Evolutionary conservation across 768 basidiomycete species (phyloP).

Genomic region (Pisolithus marmoratus): DNA sequence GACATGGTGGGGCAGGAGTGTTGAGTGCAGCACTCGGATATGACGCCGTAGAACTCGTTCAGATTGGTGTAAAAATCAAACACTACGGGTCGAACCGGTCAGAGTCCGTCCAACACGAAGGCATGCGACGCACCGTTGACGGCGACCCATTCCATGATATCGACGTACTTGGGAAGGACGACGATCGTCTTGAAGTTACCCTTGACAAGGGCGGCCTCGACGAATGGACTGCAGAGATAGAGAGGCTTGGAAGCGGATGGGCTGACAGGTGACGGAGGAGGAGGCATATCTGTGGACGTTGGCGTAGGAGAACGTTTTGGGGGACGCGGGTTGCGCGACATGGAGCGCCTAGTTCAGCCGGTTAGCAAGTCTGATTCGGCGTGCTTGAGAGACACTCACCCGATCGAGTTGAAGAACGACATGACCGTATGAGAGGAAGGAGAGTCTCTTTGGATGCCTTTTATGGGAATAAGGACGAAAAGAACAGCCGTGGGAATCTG

Average conservation of each 20-base stretch:
- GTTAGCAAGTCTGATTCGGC: too few species aligned
- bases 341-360: conserved; percentile 54
- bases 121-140: conserved; percentile 72
- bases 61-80: conserved; percentile 97
- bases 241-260: conserved; percentile 49
- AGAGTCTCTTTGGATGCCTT: neutral
- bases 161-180: conserved; percentile 90
- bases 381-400: conserved; percentile 46
- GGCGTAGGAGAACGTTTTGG: conserved; percentile 74
- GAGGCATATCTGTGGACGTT: conserved; percentile 51
- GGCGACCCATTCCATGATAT: conserved; percentile 96
- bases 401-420: conserved; percentile 83
- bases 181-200: conserved; percentile 99
- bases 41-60: conserved; percentile 93
- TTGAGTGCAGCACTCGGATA: conserved; percentile 89
- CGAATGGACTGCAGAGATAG: conserved; percentile 92
- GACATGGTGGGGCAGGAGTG: conserved; percentile 90
- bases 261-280: conserved; percentile 36
- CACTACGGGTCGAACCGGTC: conserved; percentile 40
- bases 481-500: conserved; percentile 12
- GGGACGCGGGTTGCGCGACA: conserved; percentile 63
- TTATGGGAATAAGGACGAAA: neutral
- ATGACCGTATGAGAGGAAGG: conserved; percentile 28
- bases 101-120: neutral
- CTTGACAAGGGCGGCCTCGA: conserved; percentile 91